Evolutionary conservation across 225 moss, liverwort and hornwort species (phyloP).

Genomic region (Rhytidiadelphus loreus): DNA sequence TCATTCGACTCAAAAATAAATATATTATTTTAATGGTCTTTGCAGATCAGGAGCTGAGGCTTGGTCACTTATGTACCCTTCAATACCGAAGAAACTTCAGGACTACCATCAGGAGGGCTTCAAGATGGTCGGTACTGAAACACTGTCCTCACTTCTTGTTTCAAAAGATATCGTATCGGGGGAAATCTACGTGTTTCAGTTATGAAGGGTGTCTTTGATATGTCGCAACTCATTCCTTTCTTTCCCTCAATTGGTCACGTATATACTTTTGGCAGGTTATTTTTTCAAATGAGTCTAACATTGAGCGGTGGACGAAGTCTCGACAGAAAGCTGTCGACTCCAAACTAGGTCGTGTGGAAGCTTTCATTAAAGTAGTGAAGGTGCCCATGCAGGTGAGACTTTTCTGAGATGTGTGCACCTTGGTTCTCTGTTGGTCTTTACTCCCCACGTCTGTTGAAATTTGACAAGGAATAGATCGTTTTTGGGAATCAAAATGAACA

Average conservation of each 20-base stretch:
- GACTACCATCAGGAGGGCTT: constrained; percentile 63
- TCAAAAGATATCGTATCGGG: not conserved
- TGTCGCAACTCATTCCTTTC: not conserved
- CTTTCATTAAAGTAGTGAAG: constrained; percentile 44
- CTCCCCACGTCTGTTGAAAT: not conserved
- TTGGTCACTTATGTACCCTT: constrained; percentile 72
- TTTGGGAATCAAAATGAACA: not conserved
- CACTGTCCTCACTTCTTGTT: not conserved
- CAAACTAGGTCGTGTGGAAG: constrained; percentile 77
- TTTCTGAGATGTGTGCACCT: not conserved
- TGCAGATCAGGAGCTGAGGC: constrained; percentile 74
- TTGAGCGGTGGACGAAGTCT: constrained; percentile 72
- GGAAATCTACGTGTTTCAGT: not conserved
- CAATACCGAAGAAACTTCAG: constrained; percentile 66
- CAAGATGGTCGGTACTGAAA: constrained; percentile 60
- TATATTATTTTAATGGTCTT: not conserved
- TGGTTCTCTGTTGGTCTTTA: not conserved
- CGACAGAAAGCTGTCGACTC: constrained; percentile 87
- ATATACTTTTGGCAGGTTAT: constrained; percentile 42
- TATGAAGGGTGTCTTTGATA: not conserved
- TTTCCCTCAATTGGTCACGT: not conserved
- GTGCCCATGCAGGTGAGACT: constrained; percentile 72
- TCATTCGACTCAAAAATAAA: not conserved
- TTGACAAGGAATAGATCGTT: not conserved
- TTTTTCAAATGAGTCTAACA: constrained; percentile 86